Evolutionary conservation across 1,284 basidiomycete species (phyloP).

Genomic region (Malassezia brasiliensis): DNA sequence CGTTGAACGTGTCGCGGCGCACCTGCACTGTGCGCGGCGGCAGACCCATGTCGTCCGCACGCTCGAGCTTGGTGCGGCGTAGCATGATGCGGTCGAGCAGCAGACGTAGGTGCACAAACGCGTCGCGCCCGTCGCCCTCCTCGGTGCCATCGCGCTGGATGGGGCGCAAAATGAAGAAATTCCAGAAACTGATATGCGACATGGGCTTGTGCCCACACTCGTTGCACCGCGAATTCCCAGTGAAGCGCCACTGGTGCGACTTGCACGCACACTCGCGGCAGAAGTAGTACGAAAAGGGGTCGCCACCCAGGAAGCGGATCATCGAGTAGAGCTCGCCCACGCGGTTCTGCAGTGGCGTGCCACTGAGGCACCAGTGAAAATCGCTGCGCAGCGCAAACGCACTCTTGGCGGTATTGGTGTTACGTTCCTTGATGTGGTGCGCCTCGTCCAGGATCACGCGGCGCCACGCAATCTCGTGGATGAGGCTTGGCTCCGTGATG

Average conservation of each 20-base stretch:
- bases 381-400: constrained; percentile 75
- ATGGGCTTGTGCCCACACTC: constrained; percentile 87
- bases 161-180: constrained; percentile 45
- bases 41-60: constrained; percentile 92
- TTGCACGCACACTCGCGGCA: constrained; percentile 77
- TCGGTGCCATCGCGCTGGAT: constrained; percentile 41
- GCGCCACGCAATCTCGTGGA: constrained; percentile 87
- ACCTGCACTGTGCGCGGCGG: constrained; percentile 86
- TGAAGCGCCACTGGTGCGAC: constrained; percentile 80
- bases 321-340: constrained; percentile 97
- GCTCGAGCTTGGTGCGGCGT: constrained; percentile 65
- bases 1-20: constrained; percentile 83
- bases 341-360: constrained; percentile 70
- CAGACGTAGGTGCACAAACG: constrained; percentile 50
- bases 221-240: constrained; percentile 71
- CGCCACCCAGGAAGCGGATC: constrained; percentile 52
- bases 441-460: constrained; percentile 95
- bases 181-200: constrained; percentile 63
- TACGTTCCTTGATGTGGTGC: constrained; percentile 79
- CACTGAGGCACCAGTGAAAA: constrained; percentile 90
- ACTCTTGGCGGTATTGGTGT: constrained; percentile 91
- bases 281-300: constrained; percentile 46
- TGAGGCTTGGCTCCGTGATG: constrained; percentile 74
- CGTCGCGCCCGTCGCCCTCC: constrained; percentile 38
- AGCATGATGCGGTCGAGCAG: constrained; percentile 94